Conservation (phyloP, 345 rosid genomes). For the Clausena lansium region DNA sequence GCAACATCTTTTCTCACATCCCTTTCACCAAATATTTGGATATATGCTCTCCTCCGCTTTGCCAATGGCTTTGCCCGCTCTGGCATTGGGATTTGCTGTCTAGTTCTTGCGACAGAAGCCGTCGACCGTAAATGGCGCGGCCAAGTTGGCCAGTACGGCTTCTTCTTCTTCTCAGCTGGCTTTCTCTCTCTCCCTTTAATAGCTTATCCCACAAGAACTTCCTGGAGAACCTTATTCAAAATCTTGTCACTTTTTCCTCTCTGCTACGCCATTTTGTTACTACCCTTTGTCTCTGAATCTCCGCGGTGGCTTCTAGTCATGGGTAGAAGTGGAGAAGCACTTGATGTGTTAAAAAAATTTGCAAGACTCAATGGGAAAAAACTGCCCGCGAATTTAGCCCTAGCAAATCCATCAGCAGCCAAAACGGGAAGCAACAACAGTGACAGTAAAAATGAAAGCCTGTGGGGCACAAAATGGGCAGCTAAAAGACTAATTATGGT, state of each 20-base stretch:
- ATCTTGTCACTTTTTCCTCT: slow-evolving; percentile 55
- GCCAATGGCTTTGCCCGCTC: slow-evolving; percentile 58
- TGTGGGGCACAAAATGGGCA: slow-evolving; percentile 69
- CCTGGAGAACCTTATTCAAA: slow-evolving; percentile 56
- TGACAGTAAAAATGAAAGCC: slow-evolving; percentile 21
- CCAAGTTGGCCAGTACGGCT: slow-evolving; percentile 73
- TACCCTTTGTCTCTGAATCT: slow-evolving; percentile 63
- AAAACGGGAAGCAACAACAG: background rate
- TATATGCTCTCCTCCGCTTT: slow-evolving; percentile 60
- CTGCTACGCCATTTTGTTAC: slow-evolving; percentile 35
- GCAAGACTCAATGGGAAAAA: slow-evolving; percentile 51
- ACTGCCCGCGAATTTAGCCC: slow-evolving; percentile 39
- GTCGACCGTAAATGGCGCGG: slow-evolving; percentile 80
- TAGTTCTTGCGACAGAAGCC: slow-evolving; percentile 64
- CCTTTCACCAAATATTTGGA: slow-evolving; percentile 68
- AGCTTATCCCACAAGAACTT: slow-evolving; percentile 50
- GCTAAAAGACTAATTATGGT: slow-evolving; percentile 45
- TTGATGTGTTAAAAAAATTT: slow-evolving; percentile 41
- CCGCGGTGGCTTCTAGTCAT: slow-evolving; percentile 73
- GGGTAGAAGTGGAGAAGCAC: slow-evolving; percentile 54
- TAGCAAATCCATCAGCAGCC: slow-evolving; percentile 28
- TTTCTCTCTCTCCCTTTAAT: slow-evolving; percentile 64
- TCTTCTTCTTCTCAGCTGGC: slow-evolving; percentile 70
- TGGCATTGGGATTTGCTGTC: slow-evolving; percentile 65
- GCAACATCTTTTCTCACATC: slow-evolving; percentile 58